Conservation (phyloP, 257 asterid species). For the Nicotiana benthamiana region DNA sequence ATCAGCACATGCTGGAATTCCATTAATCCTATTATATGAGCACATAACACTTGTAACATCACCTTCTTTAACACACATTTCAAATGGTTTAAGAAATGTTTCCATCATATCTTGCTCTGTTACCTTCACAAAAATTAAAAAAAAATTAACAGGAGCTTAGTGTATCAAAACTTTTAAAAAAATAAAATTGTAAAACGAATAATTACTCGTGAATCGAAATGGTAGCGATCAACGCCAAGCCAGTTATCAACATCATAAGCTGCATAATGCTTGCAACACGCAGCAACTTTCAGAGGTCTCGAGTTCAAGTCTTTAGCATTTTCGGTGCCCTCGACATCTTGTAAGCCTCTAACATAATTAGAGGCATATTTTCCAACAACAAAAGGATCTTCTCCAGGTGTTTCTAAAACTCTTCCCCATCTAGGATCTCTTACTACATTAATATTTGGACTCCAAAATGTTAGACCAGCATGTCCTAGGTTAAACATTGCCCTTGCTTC, state of each 20-base stretch:
- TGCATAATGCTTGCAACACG: slow-evolving; percentile 45
- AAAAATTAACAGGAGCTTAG: background rate
- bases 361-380: slow-evolving; percentile 30
- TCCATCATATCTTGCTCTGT: slow-evolving; percentile 40
- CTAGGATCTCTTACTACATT: slow-evolving; percentile 43
- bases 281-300: slow-evolving; percentile 33
- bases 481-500: slow-evolving; percentile 58
- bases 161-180: no score
- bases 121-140: slow-evolving; percentile 13
- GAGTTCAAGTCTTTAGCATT: slow-evolving; percentile 8
- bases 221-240: slow-evolving; percentile 24
- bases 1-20: slow-evolving; percentile 48
- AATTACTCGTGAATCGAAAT: slow-evolving; percentile 26
- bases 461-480: slow-evolving; percentile 38
- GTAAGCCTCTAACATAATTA: slow-evolving; percentile 40
- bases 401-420: slow-evolving; percentile 47
- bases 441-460: slow-evolving; percentile 51
- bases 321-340: slow-evolving; percentile 31
- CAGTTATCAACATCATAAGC: slow-evolving; percentile 47
- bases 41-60: slow-evolving; percentile 42
- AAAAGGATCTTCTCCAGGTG: slow-evolving; percentile 47
- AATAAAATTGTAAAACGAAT: no score
- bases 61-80: slow-evolving; percentile 36
- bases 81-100: slow-evolving; percentile 39
- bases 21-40: slow-evolving; percentile 39